These are phyloP conservation scores for Lasiodiplodia hormozganensis DNA, from an alignment of 2,329 filamentous ascomycete species.

Conservation along the genomic window DNA sequence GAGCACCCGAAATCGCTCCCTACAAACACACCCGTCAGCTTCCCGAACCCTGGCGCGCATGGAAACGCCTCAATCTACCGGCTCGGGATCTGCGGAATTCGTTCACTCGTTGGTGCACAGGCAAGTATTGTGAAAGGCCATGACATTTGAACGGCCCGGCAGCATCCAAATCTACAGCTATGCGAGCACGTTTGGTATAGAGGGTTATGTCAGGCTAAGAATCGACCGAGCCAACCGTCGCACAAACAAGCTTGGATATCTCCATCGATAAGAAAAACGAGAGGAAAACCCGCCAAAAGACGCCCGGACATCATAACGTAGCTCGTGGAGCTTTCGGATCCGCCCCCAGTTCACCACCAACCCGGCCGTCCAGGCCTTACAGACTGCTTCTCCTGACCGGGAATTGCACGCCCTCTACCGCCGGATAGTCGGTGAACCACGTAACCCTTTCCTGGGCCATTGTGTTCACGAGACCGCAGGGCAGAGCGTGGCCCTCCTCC, in stretches of 20 bases:
- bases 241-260: constrained; percentile 29
- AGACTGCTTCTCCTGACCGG: constrained; percentile 73
- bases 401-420: constrained; percentile 84
- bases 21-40: neutral
- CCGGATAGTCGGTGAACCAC: constrained; percentile 92
- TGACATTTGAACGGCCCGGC: constrained; percentile 22
- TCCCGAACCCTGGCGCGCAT: neutral
- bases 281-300: constrained; percentile 9
- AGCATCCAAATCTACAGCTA: constrained; percentile 22
- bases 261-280: constrained; percentile 26
- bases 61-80: neutral
- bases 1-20: constrained; percentile 5
- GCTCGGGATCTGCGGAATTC: neutral
- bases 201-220: constrained; percentile 15
- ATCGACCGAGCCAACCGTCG: constrained; percentile 25
- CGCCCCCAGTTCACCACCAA: neutral
- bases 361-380: constrained; percentile 42
- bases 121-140: neutral
- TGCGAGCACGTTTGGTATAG: constrained; percentile 11
- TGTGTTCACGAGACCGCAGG: constrained; percentile 87
- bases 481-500: constrained; percentile 74
- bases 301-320: constrained; percentile 17
- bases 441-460: constrained; percentile 83
- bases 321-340: constrained; percentile 21
- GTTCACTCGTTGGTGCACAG: neutral